Evolutionary conservation across 257 asterid genomes (phyloP), one percentile per base, ranked within the genome.

Genomic region (Haberlea rhodopensis): DNA sequence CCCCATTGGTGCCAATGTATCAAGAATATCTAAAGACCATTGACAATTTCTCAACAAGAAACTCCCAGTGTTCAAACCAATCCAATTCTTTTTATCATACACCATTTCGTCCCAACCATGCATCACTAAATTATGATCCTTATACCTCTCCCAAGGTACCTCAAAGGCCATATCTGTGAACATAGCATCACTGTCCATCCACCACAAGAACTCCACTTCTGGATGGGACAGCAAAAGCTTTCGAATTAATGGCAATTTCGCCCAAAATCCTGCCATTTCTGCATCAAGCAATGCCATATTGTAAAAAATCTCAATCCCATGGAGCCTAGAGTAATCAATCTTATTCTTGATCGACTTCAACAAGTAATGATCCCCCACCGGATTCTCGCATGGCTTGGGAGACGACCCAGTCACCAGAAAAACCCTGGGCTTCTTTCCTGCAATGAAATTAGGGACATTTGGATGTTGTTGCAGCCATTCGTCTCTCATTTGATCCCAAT

Each of bases 201-300:
- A n/a, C n/a, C n/a, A n/a, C n/a, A n/a, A n/a, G n/a, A n/a, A n/a
- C n/a, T n/a, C n/a, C n/a, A n/a, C n/a, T n/a, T n/a, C n/a, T n/a
- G n/a, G n/a, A n/a, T n/a, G n/a, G n/a, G n/a, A n/a, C n/a, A n/a
- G n/a, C n/a, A n/a, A 51, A n/a, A 88, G 87, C 90, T 86, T 85
- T 74, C 95, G 75, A 63, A 91, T 80, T 83, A 91, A 75, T 0
- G 96, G 95, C 71, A 91, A 29, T 58, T 89, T 91, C 0, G 96
- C 91, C 98, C 98, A 91, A 61, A 91, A 91, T 0, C 98, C 95
- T 1, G 98, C 72, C 98, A 91, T 88, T 65, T 91, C 98, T 0
- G 98, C 84, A 57, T 91, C 98, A 4, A 91, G 80, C 79, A 91
- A 70, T 1, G 98, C 96, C 88, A 91, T 83, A 61, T 86, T 91